phyloP scores from a whole-genome alignment of 1,139 yeast species.

The Pichia cactophila region DNA sequence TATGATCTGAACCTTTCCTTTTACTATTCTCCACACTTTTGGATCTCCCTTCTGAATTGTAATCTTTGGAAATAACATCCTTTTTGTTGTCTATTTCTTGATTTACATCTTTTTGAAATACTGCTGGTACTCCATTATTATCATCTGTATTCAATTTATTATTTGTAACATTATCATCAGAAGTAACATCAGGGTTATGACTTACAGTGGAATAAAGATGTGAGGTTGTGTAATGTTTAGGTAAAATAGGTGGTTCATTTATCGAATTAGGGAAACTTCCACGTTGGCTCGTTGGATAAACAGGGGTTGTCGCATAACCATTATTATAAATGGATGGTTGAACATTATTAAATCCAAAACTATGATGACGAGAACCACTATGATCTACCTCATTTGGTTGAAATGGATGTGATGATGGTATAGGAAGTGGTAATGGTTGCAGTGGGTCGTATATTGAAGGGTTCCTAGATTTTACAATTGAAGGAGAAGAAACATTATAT shows the following conservation, averaged over 20 bases:
- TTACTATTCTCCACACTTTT: background rate
- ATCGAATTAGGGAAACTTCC: background rate
- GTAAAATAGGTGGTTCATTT: conserved; percentile 3
- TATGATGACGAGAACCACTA: background rate
- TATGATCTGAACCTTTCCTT: background rate
- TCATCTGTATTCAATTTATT: background rate
- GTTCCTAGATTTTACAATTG: conserved; percentile 23
- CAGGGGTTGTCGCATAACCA: background rate
- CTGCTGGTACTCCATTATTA: background rate
- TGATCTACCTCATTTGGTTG: background rate
- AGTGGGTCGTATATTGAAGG: conserved; percentile 28
- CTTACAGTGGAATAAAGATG: conserved; percentile 12
- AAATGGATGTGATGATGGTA: background rate
- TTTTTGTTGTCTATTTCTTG: background rate
- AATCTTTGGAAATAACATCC: background rate
- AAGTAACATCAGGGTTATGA: background rate
- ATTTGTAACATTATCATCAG: background rate
- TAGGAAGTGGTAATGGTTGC: conserved; percentile 21
- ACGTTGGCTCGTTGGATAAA: background rate
- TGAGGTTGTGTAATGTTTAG: conserved; percentile 8
- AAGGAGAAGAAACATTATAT: conserved; percentile 22
- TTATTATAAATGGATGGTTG: background rate
- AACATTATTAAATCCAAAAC: background rate
- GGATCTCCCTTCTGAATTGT: background rate
- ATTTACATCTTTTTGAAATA: background rate